Percentiles rank a stretch among this genome's conserved stretches.
Conservation (phyloP, 148 eudicot species). For the Nyssa sinensis region DNA sequence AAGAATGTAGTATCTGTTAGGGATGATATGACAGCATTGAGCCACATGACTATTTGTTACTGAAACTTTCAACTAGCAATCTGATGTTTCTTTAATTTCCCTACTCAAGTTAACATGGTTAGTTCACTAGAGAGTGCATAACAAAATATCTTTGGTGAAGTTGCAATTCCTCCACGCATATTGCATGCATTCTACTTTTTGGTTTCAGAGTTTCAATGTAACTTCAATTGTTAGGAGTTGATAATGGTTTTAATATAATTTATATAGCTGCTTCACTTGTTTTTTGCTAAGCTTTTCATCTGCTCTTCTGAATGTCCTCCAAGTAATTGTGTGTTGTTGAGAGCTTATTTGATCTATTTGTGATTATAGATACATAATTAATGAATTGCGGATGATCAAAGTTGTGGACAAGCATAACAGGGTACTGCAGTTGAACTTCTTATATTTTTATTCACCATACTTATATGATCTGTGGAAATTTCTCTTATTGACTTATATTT, state of each 20-base stretch:
- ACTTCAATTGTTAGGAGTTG: not conserved
- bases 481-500: not conserved
- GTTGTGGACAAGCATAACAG: slow-evolving; percentile 37
- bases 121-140: not conserved
- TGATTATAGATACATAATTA: slow-evolving; percentile 33
- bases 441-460: not conserved
- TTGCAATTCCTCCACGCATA: not conserved
- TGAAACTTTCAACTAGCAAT: not conserved
- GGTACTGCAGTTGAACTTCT: slow-evolving; percentile 25
- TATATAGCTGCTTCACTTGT: not conserved
- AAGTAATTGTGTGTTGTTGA: not conserved
- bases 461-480: not conserved
- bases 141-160: not conserved
- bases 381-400: slow-evolving; percentile 37
- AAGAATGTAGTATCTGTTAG: not conserved
- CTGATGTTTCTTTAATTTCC: not conserved
- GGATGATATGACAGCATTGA: not conserved
- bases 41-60: not conserved
- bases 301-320: not conserved
- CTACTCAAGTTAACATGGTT: not conserved
- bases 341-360: slow-evolving; percentile 15
- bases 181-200: not conserved
- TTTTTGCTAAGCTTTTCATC: not conserved
- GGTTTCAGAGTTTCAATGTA: not conserved
- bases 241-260: not conserved